Evolutionary conservation across 495 filamentous ascomycete genomes (phyloP), one percentile per base, ranked within the genome.

Genomic region (Aspergillus kassunensis): DNA sequence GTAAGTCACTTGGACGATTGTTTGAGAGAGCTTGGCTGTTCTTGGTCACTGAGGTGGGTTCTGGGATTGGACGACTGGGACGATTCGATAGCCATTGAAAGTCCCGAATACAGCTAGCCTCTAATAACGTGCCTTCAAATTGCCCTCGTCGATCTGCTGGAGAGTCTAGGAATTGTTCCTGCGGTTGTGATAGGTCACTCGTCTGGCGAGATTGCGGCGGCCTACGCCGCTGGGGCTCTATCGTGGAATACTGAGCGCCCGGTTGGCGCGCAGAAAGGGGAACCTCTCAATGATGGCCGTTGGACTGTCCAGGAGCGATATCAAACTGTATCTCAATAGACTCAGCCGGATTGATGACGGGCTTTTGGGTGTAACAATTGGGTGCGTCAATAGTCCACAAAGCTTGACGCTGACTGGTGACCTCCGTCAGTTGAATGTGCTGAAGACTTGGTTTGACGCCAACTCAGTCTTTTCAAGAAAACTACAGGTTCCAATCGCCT

Each of bases 141-240:
- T 1, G 64, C 57, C 3, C 33, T 67, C 12, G 44, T 63, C 0
- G 77, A 82, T 33, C 59, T 86, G 0, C 60, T 85, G 29, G 45
- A 35, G 8, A 66, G 60, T n/a, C 80, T 77, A 65, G 68, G 34
- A 10, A 15, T 67, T 21, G 45, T 37, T 15, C 80, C 82, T 0
- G 42, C 53, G 0, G 66, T 67, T 13, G 80, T 83, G 0, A 69
- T 80, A 3, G 84, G 84, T 2, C 83, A 87, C 61, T 85, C 82
- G 1, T 78, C 72, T 63, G 83, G 83, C 1, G 84, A 87, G 59
- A 82, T 86, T 52, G 63, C 60, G 0, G 63, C 64, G n/a, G 63
- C 65, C 0, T 70, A 68, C 49, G 56, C 50, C 5, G 18, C 8
- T 10, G 58, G 60, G 1, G 44, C 44, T 66, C 2, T 42, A 44